Percentiles rank a stretch among this genome's conserved stretches.
phyloP scores from a whole-genome alignment of 768 basidiomycete genomes.

The Termitomyces sp. region DNA sequence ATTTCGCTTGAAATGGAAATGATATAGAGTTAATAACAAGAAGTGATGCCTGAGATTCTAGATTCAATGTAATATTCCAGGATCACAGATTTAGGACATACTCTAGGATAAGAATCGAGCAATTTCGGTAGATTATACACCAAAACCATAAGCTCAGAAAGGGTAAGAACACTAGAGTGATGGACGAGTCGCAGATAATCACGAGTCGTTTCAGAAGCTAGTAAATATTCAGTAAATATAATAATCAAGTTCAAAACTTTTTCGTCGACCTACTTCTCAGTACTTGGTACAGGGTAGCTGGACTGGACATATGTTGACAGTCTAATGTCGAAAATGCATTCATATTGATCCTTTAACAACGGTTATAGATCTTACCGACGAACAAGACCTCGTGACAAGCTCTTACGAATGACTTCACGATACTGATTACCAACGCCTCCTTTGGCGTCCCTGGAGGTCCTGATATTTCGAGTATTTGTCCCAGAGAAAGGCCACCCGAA shows the following conservation, averaged over 20 bases:
- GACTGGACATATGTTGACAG: slow-evolving; percentile 37
- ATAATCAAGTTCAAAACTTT: neutral
- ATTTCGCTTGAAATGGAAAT: slow-evolving; percentile 54
- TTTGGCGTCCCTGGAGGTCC: slow-evolving; percentile 73
- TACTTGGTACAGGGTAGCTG: slow-evolving; percentile 21
- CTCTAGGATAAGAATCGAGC: slow-evolving; percentile 39
- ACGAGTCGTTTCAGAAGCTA: slow-evolving; percentile 9
- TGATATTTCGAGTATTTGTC: slow-evolving; percentile 65
- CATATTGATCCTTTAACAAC: neutral
- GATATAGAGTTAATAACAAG: slow-evolving; percentile 65
- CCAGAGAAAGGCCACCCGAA: slow-evolving; percentile 55
- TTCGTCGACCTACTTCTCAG: slow-evolving; percentile 18
- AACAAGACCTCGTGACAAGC: slow-evolving; percentile 51
- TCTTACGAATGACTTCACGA: slow-evolving; percentile 43
- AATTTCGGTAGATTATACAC: slow-evolving; percentile 46
- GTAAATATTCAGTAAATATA: neutral
- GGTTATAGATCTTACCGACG: slow-evolving; percentile 39
- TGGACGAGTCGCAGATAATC: slow-evolving; percentile 24
- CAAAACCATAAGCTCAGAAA: slow-evolving; percentile 54
- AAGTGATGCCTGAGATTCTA: slow-evolving; percentile 39
- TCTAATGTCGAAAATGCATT: slow-evolving; percentile 24
- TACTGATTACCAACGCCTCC: slow-evolving; percentile 44
- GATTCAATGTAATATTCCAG: neutral
- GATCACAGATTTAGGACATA: slow-evolving; percentile 16
- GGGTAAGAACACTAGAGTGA: slow-evolving; percentile 36